Conservation (phyloP, 2,329 filamentous ascomycete genomes). For the Arthrobotrys sinensis region DNA sequence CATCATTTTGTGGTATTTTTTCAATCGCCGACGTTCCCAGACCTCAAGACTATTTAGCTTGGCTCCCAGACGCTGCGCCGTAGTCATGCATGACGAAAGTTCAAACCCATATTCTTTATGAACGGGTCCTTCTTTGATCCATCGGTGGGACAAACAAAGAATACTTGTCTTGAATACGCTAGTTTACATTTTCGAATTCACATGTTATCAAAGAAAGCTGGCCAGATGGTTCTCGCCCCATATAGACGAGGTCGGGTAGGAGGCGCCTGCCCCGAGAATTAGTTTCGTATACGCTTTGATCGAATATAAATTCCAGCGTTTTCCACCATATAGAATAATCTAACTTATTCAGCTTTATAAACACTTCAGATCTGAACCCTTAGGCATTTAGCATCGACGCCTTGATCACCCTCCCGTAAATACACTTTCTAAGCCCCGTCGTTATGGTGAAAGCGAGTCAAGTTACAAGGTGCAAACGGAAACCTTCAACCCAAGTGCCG, state of each 20-base stretch:
- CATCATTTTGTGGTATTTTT: constrained; percentile 15
- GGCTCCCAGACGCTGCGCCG: background rate
- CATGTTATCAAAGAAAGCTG: constrained; percentile 6
- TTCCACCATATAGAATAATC: no score
- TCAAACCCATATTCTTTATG: no score
- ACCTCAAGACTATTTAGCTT: no score
- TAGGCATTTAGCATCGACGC: background rate
- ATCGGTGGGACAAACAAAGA: constrained; percentile 1
- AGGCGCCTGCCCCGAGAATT: background rate
- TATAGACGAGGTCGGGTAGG: background rate
- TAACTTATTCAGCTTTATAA: background rate
- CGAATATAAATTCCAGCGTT: no score
- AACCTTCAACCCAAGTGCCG: background rate
- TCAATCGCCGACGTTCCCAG: no score
- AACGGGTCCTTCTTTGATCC: no score
- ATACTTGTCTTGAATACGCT: background rate
- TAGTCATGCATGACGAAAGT: background rate
- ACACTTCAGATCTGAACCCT: background rate
- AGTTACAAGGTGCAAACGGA: background rate
- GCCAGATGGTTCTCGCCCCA: background rate
- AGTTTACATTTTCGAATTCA: background rate
- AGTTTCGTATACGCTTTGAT: no score
- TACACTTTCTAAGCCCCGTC: background rate
- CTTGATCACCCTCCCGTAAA: no score
- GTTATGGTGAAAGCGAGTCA: background rate